Base-by-base conservation (phyloP, 768 basidiomycete species). In the Tylopilus intermedius region DNA sequence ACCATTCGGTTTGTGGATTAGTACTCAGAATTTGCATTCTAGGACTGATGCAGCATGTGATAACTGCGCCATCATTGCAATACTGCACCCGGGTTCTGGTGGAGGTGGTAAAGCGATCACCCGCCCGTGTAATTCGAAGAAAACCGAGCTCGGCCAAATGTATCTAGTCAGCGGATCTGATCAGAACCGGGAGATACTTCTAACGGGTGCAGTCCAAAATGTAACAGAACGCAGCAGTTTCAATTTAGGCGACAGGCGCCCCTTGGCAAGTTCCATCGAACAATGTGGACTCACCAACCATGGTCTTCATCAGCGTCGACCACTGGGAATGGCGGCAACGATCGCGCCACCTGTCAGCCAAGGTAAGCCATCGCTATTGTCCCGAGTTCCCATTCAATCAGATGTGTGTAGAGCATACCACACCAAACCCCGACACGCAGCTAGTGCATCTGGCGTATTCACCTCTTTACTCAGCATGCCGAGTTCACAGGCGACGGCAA, bases 361-460 rank as follows among this genome's bases (percentile, higher is more conserved):
- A 62, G 51, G 62, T 60, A 15, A 54, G 62, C 14, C 14, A 46
- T 57, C 30, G 13, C 10, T 49, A 64, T 59, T 64, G 62, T 62
- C 33, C 15, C 43, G 46, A 24, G 26, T 49, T 55, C 39, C 45
- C 50, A 40, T 58, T 64, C 41, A 18, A 54, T 50, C 37, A 50
- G 39, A 37, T 44, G 43, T 11, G 22, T 40, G 39, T 24, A 53
- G 54, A 35, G n/a, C 37, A n/a, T 29, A 24, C 22, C 35, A 45
- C 27, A 29, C 45, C 22, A 11, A 39, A 47, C 47, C 29, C 30
- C 48, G 27, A 41, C 24, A 45, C 22, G 32, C 49, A 43, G 60
- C 62, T 43, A 51, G 49, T 51, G 21, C 45, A 47, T 42, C 38
- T 48, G 53, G 21, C 18, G 48, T n/a, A 8, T 2, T 15, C 21